A percentile compares a stretch with the other conserved stretches of the same genome.
Evolutionary conservation across 225 moss, liverwort and hornwort species (phyloP).

Genomic region (Marchantia paleacea): DNA sequence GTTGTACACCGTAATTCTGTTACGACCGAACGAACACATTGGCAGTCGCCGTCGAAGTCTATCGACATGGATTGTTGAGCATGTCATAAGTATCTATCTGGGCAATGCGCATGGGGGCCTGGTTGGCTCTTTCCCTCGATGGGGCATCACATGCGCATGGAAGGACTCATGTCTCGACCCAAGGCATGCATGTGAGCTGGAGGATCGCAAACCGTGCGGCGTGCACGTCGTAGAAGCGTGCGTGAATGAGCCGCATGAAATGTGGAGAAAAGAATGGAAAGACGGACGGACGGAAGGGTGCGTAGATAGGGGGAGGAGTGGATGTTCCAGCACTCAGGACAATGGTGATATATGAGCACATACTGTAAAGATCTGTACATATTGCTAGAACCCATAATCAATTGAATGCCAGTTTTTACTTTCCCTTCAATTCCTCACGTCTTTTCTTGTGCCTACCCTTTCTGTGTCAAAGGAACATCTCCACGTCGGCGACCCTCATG

Average conservation of each 20-base stretch:
- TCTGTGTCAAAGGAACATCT: no score
- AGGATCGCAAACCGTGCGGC: not conserved
- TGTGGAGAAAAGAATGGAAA: not conserved
- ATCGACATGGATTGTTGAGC: not conserved
- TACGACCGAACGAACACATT: not conserved
- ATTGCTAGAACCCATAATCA: not conserved
- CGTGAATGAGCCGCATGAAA: not conserved
- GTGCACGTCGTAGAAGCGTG: not conserved
- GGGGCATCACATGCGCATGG: not conserved
- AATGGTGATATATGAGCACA: not conserved
- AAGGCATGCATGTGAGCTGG: not conserved
- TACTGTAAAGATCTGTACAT: not conserved
- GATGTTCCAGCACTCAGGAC: no score
- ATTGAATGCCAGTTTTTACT: not conserved
- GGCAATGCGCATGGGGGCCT: not conserved
- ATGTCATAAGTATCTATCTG: not conserved
- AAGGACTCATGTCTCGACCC: no score
- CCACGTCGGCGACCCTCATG: not conserved
- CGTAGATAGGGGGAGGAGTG: no score
- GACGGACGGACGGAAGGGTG: not conserved
- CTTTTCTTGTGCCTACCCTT: no score
- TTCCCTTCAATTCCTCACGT: not conserved
- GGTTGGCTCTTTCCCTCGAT: not conserved
- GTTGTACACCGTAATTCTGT: not conserved
- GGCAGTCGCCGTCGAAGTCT: not conserved